Evolutionary conservation across 495 filamentous ascomycete species (phyloP).

Genomic region (Hypoxylon crocopeplum): DNA sequence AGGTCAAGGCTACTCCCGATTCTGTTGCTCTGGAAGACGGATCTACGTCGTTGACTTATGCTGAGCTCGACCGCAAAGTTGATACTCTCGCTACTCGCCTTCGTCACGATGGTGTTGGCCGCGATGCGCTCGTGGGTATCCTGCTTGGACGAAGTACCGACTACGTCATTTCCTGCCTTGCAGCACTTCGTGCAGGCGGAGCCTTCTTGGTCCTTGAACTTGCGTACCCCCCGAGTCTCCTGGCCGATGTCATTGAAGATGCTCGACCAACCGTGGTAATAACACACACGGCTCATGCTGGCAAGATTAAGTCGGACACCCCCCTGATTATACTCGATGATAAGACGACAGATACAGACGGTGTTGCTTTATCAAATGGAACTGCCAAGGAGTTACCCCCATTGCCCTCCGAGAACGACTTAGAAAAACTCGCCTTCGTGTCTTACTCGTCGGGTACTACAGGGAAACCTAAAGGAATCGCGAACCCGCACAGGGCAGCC

Average conservation of each 20-base stretch:
- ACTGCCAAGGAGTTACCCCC: slow-evolving; percentile 47
- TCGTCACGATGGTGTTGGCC: slow-evolving; percentile 60
- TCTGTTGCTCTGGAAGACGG: slow-evolving; percentile 68
- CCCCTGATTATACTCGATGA: slow-evolving; percentile 65
- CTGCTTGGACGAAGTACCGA: slow-evolving; percentile 70
- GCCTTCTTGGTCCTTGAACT: slow-evolving; percentile 75
- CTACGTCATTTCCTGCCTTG: slow-evolving; percentile 74
- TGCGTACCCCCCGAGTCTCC: slow-evolving; percentile 68
- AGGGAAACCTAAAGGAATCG: slow-evolving; percentile 73
- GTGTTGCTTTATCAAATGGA: slow-evolving; percentile 38
- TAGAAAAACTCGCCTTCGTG: slow-evolving; percentile 70
- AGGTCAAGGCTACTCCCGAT: slow-evolving; percentile 65
- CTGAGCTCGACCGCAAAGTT: slow-evolving; percentile 65
- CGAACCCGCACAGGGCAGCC: slow-evolving; percentile 69
- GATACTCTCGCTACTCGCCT: slow-evolving; percentile 60
- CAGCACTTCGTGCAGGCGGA: slow-evolving; percentile 69
- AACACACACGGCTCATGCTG: slow-evolving; percentile 61
- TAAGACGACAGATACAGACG: slow-evolving; percentile 38
- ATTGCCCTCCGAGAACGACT: slow-evolving; percentile 62
- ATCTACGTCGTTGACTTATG: slow-evolving; percentile 62
- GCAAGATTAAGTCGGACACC: slow-evolving; percentile 61
- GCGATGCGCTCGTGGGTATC: slow-evolving; percentile 69
- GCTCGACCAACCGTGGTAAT: slow-evolving; percentile 66
- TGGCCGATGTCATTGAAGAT: slow-evolving; percentile 72
- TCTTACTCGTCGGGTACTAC: slow-evolving; percentile 73